Base-by-base conservation (phyloP, 2,329 filamentous ascomycete genomes). In the Hypoxylon sp. region DNA sequence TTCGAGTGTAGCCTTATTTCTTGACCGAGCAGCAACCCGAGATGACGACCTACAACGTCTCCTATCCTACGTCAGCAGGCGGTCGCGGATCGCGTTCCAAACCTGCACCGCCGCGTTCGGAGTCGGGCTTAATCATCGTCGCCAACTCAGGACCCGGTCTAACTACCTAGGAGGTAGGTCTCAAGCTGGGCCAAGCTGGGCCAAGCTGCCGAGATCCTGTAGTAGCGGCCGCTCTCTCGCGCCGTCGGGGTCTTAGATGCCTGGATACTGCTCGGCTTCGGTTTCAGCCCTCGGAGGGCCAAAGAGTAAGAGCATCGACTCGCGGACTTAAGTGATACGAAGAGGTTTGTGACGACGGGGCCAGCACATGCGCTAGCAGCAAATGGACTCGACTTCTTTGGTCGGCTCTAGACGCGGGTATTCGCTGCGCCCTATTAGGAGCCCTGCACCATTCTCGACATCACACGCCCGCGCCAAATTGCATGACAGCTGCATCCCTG, bases 401-500 rank as follows among this genome's bases (percentile, higher is more conserved):
- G 31, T 68, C 66, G 67, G 62, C 62, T 67, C 65, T 74, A 70
- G 67, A 72, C 73, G 70, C 71, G 71, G 66, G 63, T 64, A 65
- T 62, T 64, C 63, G 62, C 59, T 62, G 59, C 59, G 56, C 56
- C 52, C 61, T 61, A 63, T 54, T 37, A 48, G 52, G 58, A 58
- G 63, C 60, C 64, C 66, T 66, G 56, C 53, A 35, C 63, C 57
- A 55, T 59, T 66, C 58, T 58, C 64, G 65, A 69, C 65, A 68
- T 66, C 63, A 69, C 66, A 68, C 67, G 67, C 69, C 62, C 72
- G 71, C 70, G 68, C 68, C 69, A 74, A 70, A 72, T 69, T 69
- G 67, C 68, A 74, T 72, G 67, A 68, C 64, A 67, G 64, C 58
- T 65, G 55, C 53, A 69, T 52, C 69, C 70, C 64, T 71, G 68